Conservation (phyloP, 2,329 filamentous ascomycete species). For the Sclerotiophoma versabilis region DNA sequence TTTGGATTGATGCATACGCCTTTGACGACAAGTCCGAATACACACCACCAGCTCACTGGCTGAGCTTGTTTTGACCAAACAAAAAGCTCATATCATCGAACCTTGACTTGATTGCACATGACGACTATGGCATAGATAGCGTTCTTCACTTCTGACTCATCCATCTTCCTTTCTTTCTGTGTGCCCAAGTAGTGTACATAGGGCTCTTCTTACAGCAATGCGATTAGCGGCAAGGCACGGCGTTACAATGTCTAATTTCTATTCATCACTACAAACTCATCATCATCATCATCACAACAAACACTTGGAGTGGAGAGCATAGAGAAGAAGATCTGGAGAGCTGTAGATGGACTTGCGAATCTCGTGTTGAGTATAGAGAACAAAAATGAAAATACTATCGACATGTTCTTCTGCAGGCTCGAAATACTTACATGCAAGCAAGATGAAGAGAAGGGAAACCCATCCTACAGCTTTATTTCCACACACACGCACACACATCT, state of each 20-base stretch:
- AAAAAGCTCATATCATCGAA: slow-evolving; percentile 36
- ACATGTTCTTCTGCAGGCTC: too few species aligned
- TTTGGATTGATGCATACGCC: slow-evolving; percentile 18
- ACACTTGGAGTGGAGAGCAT: background rate
- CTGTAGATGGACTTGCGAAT: too few species aligned
- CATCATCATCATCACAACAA: background rate
- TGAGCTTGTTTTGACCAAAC: slow-evolving; percentile 31
- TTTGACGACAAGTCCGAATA: slow-evolving; percentile 32
- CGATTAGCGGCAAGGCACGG: slow-evolving; percentile 16
- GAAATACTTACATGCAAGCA: too few species aligned
- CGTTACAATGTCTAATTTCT: slow-evolving; percentile 21
- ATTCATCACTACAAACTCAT: background rate
- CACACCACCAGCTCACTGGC: slow-evolving; percentile 40
- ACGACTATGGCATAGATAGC: slow-evolving; percentile 15
- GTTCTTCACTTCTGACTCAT: background rate
- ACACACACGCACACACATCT: too few species aligned
- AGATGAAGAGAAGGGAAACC: too few species aligned
- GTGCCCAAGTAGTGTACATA: slow-evolving; percentile 19
- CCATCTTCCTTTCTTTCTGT: slow-evolving; percentile 1
- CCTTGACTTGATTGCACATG: slow-evolving; percentile 15
- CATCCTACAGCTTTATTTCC: too few species aligned
- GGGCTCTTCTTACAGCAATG: slow-evolving; percentile 14
- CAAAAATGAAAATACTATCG: too few species aligned
- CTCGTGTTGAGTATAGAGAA: too few species aligned
- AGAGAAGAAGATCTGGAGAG: too few species aligned